Base-by-base conservation (phyloP, 1,284 basidiomycete genomes). In the Boletus smithii region DNA sequence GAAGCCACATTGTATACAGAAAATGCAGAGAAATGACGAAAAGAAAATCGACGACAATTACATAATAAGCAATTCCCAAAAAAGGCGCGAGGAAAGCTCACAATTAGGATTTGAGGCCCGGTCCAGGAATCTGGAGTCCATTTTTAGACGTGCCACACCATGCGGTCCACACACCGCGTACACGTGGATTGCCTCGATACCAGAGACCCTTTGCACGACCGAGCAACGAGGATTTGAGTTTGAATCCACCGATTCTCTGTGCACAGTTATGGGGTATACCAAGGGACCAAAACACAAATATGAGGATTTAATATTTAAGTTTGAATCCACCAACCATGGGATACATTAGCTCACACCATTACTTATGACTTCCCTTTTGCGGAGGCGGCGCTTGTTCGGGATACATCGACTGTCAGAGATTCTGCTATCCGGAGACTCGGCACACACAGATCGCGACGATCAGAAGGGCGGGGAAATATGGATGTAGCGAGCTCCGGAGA, bases 331-430 rank as follows among this genome's bases (percentile, higher is more conserved):
- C 26, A 27, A 13, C 10, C 8, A 20, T n/a, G n/a, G n/a, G n/a
- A n/a, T n/a, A 23, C 34, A 24, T 53, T 40, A 17, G 18, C 23
- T 31, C 30, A 37, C 14, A 42, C 27, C 18, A 38, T 35, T 20
- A 20, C 2, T 2, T 53, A 41, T 29, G 27, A 5, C 17, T 24
- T 30, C 4, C n/a, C 35, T 42, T 35, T 22, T 30, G 14, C 8
- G 24, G 42, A 61, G 29, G 51, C 59, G 56, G 50, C 57, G 57
- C 57, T 57, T 60, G 41, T 50, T 33, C 14, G 30, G 30, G 53
- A 10, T 8, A 26, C 8, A 36, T n/a, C 30, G 16, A 35, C 27
- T 26, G 23, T 40, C 44, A 26, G 24, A 18, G 26, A 39, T 49
- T 35, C 23, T 33, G 34, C 35, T 42, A 42, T 39, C 23, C 32